Percentiles rank a stretch among this genome's conserved stretches.
These are phyloP conservation scores for Coemansia sp. DNA, from an alignment of 192 early-diverging fungal genomes.

Conservation along the genomic window DNA sequence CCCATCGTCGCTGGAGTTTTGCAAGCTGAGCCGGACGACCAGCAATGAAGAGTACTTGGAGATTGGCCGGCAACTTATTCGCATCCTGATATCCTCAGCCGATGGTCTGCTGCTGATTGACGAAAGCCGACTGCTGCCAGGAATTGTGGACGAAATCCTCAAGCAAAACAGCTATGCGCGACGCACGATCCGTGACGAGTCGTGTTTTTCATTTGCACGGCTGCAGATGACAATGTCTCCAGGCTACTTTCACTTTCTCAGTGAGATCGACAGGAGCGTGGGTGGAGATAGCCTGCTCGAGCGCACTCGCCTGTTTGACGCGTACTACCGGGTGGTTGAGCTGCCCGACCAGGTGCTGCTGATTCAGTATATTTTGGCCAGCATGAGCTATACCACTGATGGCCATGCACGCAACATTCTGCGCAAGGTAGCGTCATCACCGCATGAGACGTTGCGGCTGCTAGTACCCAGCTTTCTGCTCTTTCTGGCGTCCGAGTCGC, in stretches of 20 bases:
- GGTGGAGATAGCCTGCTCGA: slow-evolving; percentile 48
- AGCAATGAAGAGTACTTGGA: slow-evolving; percentile 53
- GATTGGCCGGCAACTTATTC: slow-evolving; percentile 50
- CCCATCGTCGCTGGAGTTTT: slow-evolving; percentile 50
- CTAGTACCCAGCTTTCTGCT: slow-evolving; percentile 45
- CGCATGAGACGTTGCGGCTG: slow-evolving; percentile 42
- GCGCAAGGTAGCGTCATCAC: slow-evolving; percentile 48
- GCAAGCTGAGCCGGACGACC: slow-evolving; percentile 49
- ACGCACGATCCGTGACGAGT: slow-evolving; percentile 41
- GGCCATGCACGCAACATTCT: slow-evolving; percentile 51
- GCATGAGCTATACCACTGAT: slow-evolving; percentile 39
- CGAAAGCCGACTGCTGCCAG: slow-evolving; percentile 43
- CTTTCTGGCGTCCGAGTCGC: slow-evolving; percentile 38
- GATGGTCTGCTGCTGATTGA: slow-evolving; percentile 52
- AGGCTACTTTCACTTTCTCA: slow-evolving; percentile 53
- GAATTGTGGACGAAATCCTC: slow-evolving; percentile 48
- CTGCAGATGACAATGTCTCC: slow-evolving; percentile 57
- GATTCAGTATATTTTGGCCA: slow-evolving; percentile 51
- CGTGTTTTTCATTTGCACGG: slow-evolving; percentile 52
- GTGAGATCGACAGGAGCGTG: slow-evolving; percentile 40
- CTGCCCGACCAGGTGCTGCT: slow-evolving; percentile 46
- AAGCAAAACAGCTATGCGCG: slow-evolving; percentile 43
- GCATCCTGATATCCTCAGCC: slow-evolving; percentile 48
- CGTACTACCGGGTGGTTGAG: slow-evolving; percentile 54
- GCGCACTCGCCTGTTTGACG: slow-evolving; percentile 48